These are phyloP conservation scores for Orobanche coerulescens DNA, from an alignment of 257 asterid species.

Conservation along the genomic window DNA sequence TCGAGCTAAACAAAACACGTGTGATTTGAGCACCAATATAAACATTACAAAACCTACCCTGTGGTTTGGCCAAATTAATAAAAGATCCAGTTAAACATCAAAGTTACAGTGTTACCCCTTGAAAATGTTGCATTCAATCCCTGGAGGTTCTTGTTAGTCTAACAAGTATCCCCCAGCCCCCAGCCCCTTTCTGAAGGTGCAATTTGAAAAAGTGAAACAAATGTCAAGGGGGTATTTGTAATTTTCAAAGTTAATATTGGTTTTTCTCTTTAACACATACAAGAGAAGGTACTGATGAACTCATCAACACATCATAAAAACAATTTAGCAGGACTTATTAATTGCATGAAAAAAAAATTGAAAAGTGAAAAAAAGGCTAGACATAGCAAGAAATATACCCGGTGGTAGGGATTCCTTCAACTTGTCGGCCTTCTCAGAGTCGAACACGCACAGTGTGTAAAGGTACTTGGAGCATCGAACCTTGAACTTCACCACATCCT, in stretches of 20 bases:
- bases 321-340: not conserved
- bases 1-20: too few species aligned
- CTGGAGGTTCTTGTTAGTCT: too few species aligned
- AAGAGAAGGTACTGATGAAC: not conserved
- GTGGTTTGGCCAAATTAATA: too few species aligned
- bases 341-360: not conserved
- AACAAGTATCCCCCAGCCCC: too few species aligned
- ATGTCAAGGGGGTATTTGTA: not conserved
- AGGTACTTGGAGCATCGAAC: slow-evolving; percentile 47
- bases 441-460: slow-evolving; percentile 37
- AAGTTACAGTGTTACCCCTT: too few species aligned
- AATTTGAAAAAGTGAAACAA: not conserved
- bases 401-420: slow-evolving; percentile 43
- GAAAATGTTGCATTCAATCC: too few species aligned
- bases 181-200: too few species aligned
- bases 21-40: too few species aligned
- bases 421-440: slow-evolving; percentile 43
- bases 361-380: not conserved
- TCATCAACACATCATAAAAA: not conserved
- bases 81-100: too few species aligned
- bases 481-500: slow-evolving; percentile 41
- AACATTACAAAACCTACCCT: too few species aligned
- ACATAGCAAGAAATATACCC: slow-evolving; percentile 17
- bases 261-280: not conserved
- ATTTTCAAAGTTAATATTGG: not conserved